A percentile compares a stretch with the other conserved stretches of the same genome.
phyloP scores from a whole-genome alignment of 1,139 yeast species.

The Candida freyschussii region DNA sequence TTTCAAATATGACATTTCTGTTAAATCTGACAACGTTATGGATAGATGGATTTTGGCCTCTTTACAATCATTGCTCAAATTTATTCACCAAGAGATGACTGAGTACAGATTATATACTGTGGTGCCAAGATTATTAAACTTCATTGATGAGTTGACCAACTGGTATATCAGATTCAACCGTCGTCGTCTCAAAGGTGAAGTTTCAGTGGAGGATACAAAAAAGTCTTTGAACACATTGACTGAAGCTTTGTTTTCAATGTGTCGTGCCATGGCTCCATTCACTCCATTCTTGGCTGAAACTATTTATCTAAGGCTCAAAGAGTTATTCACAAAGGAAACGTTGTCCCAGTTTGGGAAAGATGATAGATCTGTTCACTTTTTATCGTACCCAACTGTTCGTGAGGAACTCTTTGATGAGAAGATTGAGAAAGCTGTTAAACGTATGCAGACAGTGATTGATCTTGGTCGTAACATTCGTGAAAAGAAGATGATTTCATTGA shows the following conservation, averaged over 20 bases:
- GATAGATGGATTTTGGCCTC: constrained; percentile 97
- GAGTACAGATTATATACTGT: constrained; percentile 91
- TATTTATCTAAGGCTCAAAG: constrained; percentile 73
- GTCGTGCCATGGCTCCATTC: constrained; percentile 98
- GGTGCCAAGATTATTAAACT: constrained; percentile 82
- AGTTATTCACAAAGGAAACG: constrained; percentile 51
- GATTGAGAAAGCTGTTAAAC: constrained; percentile 77
- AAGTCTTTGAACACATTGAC: constrained; percentile 86
- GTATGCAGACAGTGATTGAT: constrained; percentile 97
- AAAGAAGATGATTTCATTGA: constrained; percentile 86
- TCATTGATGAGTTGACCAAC: constrained; percentile 93
- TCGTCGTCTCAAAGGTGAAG: constrained; percentile 94
- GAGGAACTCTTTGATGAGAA: constrained; percentile 73
- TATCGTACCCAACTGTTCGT: constrained; percentile 83
- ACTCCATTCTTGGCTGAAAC: constrained; percentile 94
- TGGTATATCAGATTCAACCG: constrained; percentile 99
- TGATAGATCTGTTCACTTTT: constrained; percentile 85
- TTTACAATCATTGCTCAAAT: constrained; percentile 81
- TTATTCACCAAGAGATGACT: constrained; percentile 84
- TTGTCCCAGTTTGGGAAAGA: constrained; percentile 45
- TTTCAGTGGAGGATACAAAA: constrained; percentile 74
- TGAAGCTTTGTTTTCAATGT: constrained; percentile 83
- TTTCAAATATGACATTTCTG: constrained; percentile 64
- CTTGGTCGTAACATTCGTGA: constrained; percentile 96
- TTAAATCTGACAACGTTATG: constrained; percentile 82